Evolutionary conservation across 1,139 yeast species (phyloP), one percentile per base, ranked within the genome.

Genomic region (Taphrina deformans): DNA sequence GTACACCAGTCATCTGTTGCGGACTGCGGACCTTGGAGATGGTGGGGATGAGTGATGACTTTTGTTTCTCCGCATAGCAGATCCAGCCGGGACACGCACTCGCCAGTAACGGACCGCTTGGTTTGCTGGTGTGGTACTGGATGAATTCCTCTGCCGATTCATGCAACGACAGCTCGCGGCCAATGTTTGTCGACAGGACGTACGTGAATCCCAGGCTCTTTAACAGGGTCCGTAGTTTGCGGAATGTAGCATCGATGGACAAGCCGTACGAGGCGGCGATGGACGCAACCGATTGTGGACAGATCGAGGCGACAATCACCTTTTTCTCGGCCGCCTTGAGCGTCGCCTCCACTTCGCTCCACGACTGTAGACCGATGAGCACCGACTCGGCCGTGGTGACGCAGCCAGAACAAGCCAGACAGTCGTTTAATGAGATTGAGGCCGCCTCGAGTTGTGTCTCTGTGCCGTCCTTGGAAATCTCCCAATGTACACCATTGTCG

Each of bases 1-100:
- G 72, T 29, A 85, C 79, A 0, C 98, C 98, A 0, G 97, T 90
- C 65, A 93, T 87, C 74, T 90, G 97, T 76, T 93, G 98, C 1
- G 99, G 95, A 0, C 96, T 89, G 72, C 90, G 89, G 60, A 88
- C 87, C 68, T 68, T 78, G 67, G 82, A 79, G 40, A 80, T 71
- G 67, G 77, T 76, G 0, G 92, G 88, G 27, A 91, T 77, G 23
- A 93, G 79, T 68, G 88, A 86, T 0, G 96, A 96, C 75, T 93
- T 97, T 0, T 97, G 92, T 78, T 93, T 93, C 73, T 93, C 99
- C 0, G 93, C 96, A 72, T 93, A 93, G 41, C 95, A 80, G 0
- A 95, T 96, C 92, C 97, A 93, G 0, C 99, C 99, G 0, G 99
- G 99, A 75, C 98, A 93, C 1, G 88, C 81, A 3, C 90, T 80